Evolutionary conservation across 345 rosid genomes (phyloP).

Genomic region (Bruguiera gymnorhiza): DNA sequence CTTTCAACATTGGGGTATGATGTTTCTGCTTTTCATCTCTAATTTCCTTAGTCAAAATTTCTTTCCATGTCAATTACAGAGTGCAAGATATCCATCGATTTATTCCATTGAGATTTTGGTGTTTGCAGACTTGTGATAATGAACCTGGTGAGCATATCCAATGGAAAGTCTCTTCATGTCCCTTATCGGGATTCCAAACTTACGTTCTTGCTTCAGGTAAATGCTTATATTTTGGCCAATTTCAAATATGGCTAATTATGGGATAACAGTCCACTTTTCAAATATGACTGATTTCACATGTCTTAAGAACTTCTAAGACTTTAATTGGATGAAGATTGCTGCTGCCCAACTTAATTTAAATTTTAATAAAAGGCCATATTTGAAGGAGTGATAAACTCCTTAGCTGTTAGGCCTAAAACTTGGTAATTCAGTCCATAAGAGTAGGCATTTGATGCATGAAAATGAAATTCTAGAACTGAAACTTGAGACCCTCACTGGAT

Average conservation of each 20-base stretch:
- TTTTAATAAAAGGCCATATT: not conserved
- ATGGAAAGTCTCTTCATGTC: constrained; percentile 93
- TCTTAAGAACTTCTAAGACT: too few species aligned
- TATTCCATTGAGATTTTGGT: constrained; percentile 12
- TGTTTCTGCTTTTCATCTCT: constrained; percentile 1
- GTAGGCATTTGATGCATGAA: not conserved
- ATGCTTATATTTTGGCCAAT: not conserved
- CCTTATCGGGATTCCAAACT: constrained; percentile 99
- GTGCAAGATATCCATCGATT: constrained; percentile 3
- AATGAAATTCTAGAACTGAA: not conserved
- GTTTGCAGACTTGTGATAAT: constrained; percentile 86
- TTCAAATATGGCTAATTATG: too few species aligned
- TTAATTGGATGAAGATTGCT: too few species aligned
- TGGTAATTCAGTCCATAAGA: not conserved
- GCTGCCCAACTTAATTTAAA: not conserved
- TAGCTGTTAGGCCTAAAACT: not conserved
- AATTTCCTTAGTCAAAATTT: not conserved
- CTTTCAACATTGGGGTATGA: constrained; percentile 93
- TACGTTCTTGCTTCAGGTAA: constrained; percentile 96
- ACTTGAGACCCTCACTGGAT: not conserved
- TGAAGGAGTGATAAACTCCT: not conserved
- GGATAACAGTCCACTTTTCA: not conserved
- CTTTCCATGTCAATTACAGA: not conserved
- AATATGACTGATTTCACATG: not conserved
- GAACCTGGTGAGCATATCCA: constrained; percentile 93